Evolutionary conservation across 2,329 filamentous ascomycete species (phyloP).

Genomic region (Sporothrix inflata): DNA sequence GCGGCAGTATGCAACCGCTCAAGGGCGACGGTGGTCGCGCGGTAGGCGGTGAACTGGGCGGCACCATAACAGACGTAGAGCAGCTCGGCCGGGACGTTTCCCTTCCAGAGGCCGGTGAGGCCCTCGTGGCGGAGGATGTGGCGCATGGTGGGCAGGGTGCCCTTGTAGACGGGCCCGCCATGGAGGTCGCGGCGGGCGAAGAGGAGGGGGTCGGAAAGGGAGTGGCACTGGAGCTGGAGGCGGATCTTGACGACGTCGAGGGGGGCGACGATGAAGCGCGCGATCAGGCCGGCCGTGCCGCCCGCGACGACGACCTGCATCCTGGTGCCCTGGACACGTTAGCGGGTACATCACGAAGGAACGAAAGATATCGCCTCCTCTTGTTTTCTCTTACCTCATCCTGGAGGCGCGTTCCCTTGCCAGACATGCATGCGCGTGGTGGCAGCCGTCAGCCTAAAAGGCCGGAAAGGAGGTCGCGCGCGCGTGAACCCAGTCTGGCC

Average conservation of each 20-base stretch:
- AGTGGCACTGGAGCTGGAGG: slow-evolving; percentile 89
- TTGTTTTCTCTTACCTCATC: slow-evolving; percentile 55
- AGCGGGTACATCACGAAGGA: background rate
- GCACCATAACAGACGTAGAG: slow-evolving; percentile 92
- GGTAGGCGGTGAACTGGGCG: slow-evolving; percentile 88
- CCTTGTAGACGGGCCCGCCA: slow-evolving; percentile 66
- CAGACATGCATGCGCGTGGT: slow-evolving; percentile 48
- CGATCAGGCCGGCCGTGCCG: slow-evolving; percentile 77
- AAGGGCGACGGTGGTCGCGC: slow-evolving; percentile 70
- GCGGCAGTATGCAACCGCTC: slow-evolving; percentile 48
- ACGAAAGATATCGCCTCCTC: background rate
- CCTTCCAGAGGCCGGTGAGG: slow-evolving; percentile 89
- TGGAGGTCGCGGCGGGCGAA: slow-evolving; percentile 56
- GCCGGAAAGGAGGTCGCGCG: background rate
- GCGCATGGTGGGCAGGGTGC: slow-evolving; percentile 73
- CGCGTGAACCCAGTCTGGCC: background rate
- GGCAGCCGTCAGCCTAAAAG: slow-evolving; percentile 23
- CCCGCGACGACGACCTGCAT: slow-evolving; percentile 61
- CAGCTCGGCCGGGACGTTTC: slow-evolving; percentile 92
- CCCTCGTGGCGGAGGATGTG: slow-evolving; percentile 82
- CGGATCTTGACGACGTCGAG: slow-evolving; percentile 98
- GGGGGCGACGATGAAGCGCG: slow-evolving; percentile 90
- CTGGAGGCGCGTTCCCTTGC: slow-evolving; percentile 54
- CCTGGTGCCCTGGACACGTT: slow-evolving; percentile 53
- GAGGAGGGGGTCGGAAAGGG: slow-evolving; percentile 73